Conservation (phyloP, 208 protist genomes). For the Porcisia deanei region DNA sequence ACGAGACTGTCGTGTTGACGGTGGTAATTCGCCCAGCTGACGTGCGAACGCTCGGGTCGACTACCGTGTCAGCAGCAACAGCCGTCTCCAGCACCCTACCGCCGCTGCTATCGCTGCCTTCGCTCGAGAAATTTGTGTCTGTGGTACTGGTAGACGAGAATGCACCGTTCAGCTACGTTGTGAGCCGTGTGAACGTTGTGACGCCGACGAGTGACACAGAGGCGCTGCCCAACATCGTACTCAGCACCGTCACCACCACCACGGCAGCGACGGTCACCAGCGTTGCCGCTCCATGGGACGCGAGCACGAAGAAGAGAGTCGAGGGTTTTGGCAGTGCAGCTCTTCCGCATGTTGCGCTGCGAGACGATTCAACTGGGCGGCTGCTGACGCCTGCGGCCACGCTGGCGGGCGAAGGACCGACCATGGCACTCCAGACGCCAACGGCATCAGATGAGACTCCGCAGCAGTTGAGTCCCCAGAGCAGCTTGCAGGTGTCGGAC, state of each 20-base stretch:
- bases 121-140: slow-evolving; percentile 67
- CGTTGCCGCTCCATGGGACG: not conserved
- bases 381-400: not conserved
- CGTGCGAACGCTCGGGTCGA: not conserved
- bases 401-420: not conserved
- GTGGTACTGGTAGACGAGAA: slow-evolving; percentile 75
- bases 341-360: not conserved
- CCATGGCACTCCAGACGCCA: not conserved
- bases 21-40: slow-evolving; percentile 20
- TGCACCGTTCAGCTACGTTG: slow-evolving; percentile 59
- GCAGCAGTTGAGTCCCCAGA: not conserved
- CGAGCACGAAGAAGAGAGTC: not conserved
- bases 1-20: slow-evolving; percentile 29
- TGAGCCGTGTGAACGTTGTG: slow-evolving; percentile 62
- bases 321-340: not conserved
- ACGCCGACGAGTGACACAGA: slow-evolving; percentile 35
- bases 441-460: not conserved
- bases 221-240: slow-evolving; percentile 21
- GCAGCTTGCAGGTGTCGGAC: not conserved
- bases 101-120: slow-evolving; percentile 35
- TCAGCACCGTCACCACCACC: slow-evolving; percentile 7
- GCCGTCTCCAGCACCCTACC: not conserved
- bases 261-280: not conserved
- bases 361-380: not conserved
- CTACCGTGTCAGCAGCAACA: not conserved